Conservation (phyloP, 495 filamentous ascomycete genomes). For the Tuber brumale region DNA sequence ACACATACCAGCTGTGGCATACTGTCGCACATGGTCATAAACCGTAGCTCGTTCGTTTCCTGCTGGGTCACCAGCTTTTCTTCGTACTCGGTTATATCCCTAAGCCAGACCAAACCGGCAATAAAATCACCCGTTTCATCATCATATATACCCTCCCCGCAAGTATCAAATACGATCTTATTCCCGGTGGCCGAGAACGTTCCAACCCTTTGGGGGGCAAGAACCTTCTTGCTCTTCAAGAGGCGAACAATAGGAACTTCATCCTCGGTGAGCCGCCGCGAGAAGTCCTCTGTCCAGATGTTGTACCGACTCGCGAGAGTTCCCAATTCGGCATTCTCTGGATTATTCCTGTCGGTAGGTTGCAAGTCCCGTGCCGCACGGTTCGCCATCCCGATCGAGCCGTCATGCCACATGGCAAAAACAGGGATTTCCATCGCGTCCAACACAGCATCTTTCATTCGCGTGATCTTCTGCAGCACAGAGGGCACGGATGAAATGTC, state of each 20-base stretch:
- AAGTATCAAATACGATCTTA: conserved; percentile 52
- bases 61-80: conserved; percentile 56
- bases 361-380: conserved; percentile 51
- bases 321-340: conserved; percentile 37
- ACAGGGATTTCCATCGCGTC: conserved; percentile 62
- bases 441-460: conserved; percentile 65
- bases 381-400: conserved; percentile 59
- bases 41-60: conserved; percentile 58
- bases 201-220: conserved; percentile 54
- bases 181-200: conserved; percentile 48
- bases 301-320: conserved; percentile 44
- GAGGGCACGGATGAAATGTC: conserved; percentile 51
- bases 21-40: conserved; percentile 62
- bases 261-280: conserved; percentile 48
- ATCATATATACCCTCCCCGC: conserved; percentile 55
- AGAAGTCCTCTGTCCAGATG: conserved; percentile 59
- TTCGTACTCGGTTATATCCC: conserved; percentile 58
- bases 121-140: conserved; percentile 59
- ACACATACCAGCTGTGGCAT: conserved; percentile 58
- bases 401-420: conserved; percentile 66
- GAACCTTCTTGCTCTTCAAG: conserved; percentile 51
- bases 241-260: conserved; percentile 59
- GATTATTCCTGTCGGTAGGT: neutral
- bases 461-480: conserved; percentile 56
- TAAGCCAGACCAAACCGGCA: conserved; percentile 57